Conservation (phyloP, 1,139 yeast genomes). For the Tardiomyces blankii region DNA sequence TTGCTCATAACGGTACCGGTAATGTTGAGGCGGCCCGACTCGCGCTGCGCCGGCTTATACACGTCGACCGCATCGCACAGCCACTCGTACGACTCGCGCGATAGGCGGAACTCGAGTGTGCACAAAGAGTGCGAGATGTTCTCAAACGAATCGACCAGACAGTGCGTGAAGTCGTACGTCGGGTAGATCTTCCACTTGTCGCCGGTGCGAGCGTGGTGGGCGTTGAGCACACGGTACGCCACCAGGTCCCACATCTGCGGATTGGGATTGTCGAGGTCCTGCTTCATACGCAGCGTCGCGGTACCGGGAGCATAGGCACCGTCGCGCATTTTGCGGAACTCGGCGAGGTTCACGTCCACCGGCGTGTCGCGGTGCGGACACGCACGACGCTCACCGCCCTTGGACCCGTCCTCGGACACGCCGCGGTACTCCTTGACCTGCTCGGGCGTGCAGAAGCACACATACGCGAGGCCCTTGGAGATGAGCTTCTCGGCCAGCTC, state of each 20-base stretch:
- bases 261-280: constrained; percentile 79
- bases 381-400: constrained; percentile 83
- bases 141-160: constrained; percentile 95
- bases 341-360: constrained; percentile 60
- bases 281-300: constrained; percentile 95
- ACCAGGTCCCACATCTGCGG: constrained; percentile 99
- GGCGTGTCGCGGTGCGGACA: constrained; percentile 66
- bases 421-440: constrained; percentile 89
- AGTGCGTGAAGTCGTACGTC: constrained; percentile 97
- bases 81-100: constrained; percentile 97
- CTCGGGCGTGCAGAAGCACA: constrained; percentile 89
- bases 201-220: constrained; percentile 94
- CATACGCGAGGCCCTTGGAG: constrained; percentile 62
- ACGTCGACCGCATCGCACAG: constrained; percentile 91
- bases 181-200: constrained; percentile 97
- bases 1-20: constrained; percentile 93
- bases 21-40: constrained; percentile 90
- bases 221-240: constrained; percentile 91
- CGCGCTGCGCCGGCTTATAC: constrained; percentile 97
- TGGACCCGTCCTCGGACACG: constrained; percentile 78
- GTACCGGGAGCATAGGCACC: constrained; percentile 84
- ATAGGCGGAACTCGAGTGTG: constrained; percentile 85
- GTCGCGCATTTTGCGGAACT: constrained; percentile 84
- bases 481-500: constrained; percentile 78
- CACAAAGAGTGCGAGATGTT: constrained; percentile 92